phyloP scores from a whole-genome alignment of 2,329 filamentous ascomycete genomes.

The Paecilomyces sp. region DNA sequence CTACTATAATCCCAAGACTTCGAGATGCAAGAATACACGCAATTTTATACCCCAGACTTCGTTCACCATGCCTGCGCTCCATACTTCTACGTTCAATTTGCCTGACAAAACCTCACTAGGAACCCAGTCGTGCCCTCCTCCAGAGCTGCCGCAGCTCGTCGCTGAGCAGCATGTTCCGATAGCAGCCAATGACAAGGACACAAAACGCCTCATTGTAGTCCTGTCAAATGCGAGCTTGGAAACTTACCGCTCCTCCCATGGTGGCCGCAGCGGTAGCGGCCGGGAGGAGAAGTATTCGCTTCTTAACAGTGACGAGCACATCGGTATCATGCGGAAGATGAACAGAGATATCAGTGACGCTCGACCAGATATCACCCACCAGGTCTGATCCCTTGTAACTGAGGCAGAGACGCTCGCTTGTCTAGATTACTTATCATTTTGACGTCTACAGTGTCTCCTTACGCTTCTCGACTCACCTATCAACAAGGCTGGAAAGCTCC shows the following conservation, averaged over 20 bases:
- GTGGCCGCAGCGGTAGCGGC: conserved; percentile 54
- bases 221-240: conserved; percentile 95
- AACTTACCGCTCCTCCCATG: conserved; percentile 87
- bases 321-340: conserved; percentile 99
- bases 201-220: conserved; percentile 86
- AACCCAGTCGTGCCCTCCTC: conserved; percentile 92
- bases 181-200: conserved; percentile 77
- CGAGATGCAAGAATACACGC: conserved; percentile 2
- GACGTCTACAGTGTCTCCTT: conserved; percentile 68
- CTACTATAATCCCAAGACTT: background rate
- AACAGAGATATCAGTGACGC: conserved; percentile 97
- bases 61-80: background rate
- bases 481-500: conserved; percentile 95
- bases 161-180: conserved; percentile 89
- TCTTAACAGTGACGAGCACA: conserved; percentile 98
- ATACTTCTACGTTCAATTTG: conserved; percentile 9
- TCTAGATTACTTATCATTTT: conserved; percentile 8
- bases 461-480: conserved; percentile 95
- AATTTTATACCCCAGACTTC: background rate
- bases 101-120: conserved; percentile 43
- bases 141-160: conserved; percentile 81
- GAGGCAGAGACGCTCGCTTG: conserved; percentile 1
- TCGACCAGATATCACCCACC: conserved; percentile 94
- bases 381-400: conserved; percentile 55
- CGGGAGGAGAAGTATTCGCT: conserved; percentile 95